Base-by-base conservation (phyloP, 2,329 filamentous ascomycete species). In the Colletotrichum siamense region DNA sequence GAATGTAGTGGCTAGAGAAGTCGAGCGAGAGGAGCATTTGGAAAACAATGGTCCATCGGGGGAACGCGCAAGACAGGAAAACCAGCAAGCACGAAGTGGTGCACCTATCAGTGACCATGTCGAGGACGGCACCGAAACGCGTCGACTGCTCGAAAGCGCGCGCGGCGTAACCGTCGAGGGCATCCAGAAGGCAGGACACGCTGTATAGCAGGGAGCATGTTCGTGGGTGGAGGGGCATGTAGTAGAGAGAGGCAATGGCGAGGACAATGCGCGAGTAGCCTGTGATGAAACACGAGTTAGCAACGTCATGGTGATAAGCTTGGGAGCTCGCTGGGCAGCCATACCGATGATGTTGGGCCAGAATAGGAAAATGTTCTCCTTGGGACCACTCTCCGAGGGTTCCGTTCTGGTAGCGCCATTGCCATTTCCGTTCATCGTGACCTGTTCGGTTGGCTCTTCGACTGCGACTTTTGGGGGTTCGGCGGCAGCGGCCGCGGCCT, bases 71-170 rank as follows among this genome's bases (percentile, higher is more conserved):
- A 55, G 95, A 95, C 78, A 99, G 88, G 88, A 99, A 99, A 67
- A 99, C 96, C 65, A 99, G 92, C 80, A 99, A 88, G 85, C 97
- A 99, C 4, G 96, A 93, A 5, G 97, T 99, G 34, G 96, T 99
- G 89, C 97, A 99, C 77, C 97, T 94, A 86, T 99, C 97, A 22
- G 97, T 99, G 77, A 99, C 96, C 97, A 99, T 99, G 88, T 99
- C 97, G 78, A 99, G 91, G 39, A 99, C 96, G 36, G 96, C 97
- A 78, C 97, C 97, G 84, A 99, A 99, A 79, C 95, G 95, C 71
- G 97, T 99, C 49, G 95, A 96, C 86, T 99, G 97, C 82, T 98
- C 92, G 84, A 91, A 96, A 94, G 82, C 75, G 34, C 86, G 81
- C 74, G 97, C 97, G n/a, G 96, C 96, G 81, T 96, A 94, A 81